Conservation (phyloP, 768 basidiomycete species). For the Rhizopogon sp. region DNA sequence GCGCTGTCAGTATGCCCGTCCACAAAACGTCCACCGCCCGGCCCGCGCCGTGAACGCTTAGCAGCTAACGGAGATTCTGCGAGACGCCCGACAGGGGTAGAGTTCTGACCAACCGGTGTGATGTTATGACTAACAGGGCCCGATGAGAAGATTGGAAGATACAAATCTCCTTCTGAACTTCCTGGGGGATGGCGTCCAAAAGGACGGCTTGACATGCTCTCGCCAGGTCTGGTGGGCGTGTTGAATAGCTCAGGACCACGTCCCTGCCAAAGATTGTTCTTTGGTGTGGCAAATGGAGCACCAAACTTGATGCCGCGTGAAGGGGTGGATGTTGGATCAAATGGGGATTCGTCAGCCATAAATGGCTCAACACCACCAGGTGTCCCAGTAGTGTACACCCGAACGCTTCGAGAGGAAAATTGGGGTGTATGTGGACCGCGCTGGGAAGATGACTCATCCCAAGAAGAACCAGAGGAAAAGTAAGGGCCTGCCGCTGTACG, state of each 20-base stretch:
- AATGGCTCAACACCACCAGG: conserved; percentile 32
- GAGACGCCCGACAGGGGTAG: conserved; percentile 13
- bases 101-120: conserved; percentile 47
- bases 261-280: conserved; percentile 42
- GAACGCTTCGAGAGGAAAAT: conserved; percentile 30
- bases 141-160: conserved; percentile 10
- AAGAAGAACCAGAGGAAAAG: conserved; percentile 34
- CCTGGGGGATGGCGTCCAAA: conserved; percentile 10
- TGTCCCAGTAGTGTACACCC: conserved; percentile 31
- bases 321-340: conserved; percentile 77
- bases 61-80: conserved; percentile 24
- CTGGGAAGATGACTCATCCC: conserved; percentile 44
- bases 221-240: conserved; percentile 42
- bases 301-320: conserved; percentile 71
- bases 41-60: conserved; percentile 20
- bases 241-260: conserved; percentile 43
- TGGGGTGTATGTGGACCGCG: conserved; percentile 55
- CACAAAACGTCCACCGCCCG: conserved; percentile 4
- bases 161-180: conserved; percentile 18
- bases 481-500: conserved; percentile 20
- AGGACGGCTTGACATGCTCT: conserved; percentile 13
- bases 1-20: conserved; percentile 2
- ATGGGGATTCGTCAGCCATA: conserved; percentile 48
- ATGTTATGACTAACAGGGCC: conserved; percentile 34
- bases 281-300: conserved; percentile 58